Evolutionary conservation across 2,329 filamentous ascomycete genomes (phyloP), one percentile per base, ranked within the genome.

Genomic region (Talaromyces piceae): DNA sequence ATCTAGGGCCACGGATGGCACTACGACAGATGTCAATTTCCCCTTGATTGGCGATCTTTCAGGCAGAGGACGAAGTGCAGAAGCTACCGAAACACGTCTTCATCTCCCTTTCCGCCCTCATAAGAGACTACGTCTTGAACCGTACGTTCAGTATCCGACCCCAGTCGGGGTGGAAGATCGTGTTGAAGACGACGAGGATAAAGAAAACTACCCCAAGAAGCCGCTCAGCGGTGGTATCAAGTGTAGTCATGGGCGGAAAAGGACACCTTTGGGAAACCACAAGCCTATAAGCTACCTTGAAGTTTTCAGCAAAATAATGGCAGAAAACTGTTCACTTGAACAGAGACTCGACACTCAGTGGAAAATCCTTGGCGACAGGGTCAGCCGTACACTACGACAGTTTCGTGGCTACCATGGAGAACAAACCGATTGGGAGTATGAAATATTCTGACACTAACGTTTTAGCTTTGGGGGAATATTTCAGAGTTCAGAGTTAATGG

Each of bases 371-470:
- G 33, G 20, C 5, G 33, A 37, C 33, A 37, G 33, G 33, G 16
- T 37, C 16, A 37, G 5, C 33, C 33, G 33, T 16, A 37, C 33
- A 37, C 20, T 23, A 56, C 57, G 26, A 53, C 39, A 4, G 64
- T 68, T 30, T 60, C 59, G 45, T 65, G 58, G 22, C 68, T 50
- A 11, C 67, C 68, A 20, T 63, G 62, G 5, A 57, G 56, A 0
- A 51, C 22, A 1, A 58, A 61, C 18, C 54, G 56, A 27, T 68
- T 65, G 28, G 66, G 49, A 3, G 67, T 50, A 49, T 64, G 70
- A 63, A 65, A 37, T 37, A 9, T 37, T 9, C 3, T 37, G 33
- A 37, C n/a, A n/a, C n/a, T n/a, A n/a, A 4, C 20, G 33, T 7
- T 37, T 4, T 37, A 9, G n/a, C n/a, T 18, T 9, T 37, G 6